phyloP scores from a whole-genome alignment of 805 yeast genomes.

The Saccharomycopsis sp. region DNA sequence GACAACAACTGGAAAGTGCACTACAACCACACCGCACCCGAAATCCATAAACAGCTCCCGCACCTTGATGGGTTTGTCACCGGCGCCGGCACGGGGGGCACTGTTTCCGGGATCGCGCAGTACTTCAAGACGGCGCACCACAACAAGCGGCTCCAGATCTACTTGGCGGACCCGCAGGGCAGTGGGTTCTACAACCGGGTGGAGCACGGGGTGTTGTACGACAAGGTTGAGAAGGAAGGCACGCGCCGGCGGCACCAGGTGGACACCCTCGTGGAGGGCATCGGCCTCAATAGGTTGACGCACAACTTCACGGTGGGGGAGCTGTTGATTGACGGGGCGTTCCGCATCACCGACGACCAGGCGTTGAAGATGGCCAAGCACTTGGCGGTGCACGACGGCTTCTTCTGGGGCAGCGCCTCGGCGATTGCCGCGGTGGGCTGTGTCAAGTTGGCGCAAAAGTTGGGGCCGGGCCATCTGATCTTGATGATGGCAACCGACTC shows the following conservation, averaged over 20 bases:
- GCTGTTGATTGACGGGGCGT: conserved; percentile 61
- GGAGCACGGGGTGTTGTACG: conserved; percentile 90
- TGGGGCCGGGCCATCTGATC: conserved; percentile 51
- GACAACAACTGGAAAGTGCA: conserved; percentile 85
- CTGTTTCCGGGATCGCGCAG: conserved; percentile 83
- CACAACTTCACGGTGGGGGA: conserved; percentile 71
- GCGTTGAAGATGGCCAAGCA: conserved; percentile 85
- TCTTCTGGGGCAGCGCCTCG: conserved; percentile 88
- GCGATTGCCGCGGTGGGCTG: conserved; percentile 94
- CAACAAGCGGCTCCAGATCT: conserved; percentile 41
- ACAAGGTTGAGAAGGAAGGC: conserved; percentile 81
- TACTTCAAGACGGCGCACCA: no score
- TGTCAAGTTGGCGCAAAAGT: conserved; percentile 40
- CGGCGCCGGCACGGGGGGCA: conserved; percentile 97
- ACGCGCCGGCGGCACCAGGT: conserved; percentile 93
- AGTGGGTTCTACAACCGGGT: conserved; percentile 82
- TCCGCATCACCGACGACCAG: conserved; percentile 69
- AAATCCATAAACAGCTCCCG: conserved; percentile 70
- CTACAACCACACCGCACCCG: conserved; percentile 83
- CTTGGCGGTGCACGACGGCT: conserved; percentile 74
- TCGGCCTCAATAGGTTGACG: conserved; percentile 83
- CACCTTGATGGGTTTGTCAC: conserved; percentile 67
- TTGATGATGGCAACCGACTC: conserved; percentile 89
- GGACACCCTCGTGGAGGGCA: conserved; percentile 89
- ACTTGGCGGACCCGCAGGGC: conserved; percentile 94